phyloP scores from a whole-genome alignment of 2,329 filamentous ascomycete species.

The Diaporthe helianthi region DNA sequence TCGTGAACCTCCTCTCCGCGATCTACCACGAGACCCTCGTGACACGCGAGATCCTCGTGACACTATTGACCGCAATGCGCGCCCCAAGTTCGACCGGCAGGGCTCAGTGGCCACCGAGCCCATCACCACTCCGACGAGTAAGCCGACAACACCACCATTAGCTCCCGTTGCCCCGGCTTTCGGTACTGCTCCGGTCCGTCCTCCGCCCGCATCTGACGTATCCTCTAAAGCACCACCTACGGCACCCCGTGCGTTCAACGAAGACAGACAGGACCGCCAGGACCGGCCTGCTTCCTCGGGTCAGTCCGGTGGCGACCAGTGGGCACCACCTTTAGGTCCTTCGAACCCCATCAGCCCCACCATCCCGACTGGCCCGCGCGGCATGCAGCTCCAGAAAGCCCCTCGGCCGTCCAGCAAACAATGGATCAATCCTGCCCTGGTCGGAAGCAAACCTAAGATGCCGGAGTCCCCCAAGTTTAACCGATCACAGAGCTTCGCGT shows the following conservation, averaged over 20 bases:
- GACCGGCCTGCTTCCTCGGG: constrained; percentile 57
- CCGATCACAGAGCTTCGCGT: constrained; percentile 57
- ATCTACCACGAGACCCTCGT: constrained; percentile 53
- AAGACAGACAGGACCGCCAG: constrained; percentile 60
- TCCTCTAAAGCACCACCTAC: constrained; percentile 57
- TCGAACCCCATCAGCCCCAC: constrained; percentile 55
- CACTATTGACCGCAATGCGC: constrained; percentile 50
- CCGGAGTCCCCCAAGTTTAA: constrained; percentile 61
- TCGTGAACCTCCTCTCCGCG: constrained; percentile 54
- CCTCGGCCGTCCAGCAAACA: constrained; percentile 63
- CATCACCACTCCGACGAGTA: constrained; percentile 46
- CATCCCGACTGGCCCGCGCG: constrained; percentile 62
- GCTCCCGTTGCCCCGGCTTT: constrained; percentile 66
- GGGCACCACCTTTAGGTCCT: constrained; percentile 49
- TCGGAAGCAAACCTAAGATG: constrained; percentile 47
- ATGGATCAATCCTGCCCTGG: constrained; percentile 62
- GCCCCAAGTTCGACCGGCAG: constrained; percentile 59
- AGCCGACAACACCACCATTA: constrained; percentile 63
- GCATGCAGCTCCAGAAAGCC: constrained; percentile 52
- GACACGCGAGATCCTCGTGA: constrained; percentile 56
- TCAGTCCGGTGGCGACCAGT: constrained; percentile 47
- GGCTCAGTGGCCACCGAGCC: constrained; percentile 55
- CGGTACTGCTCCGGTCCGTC: constrained; percentile 60
- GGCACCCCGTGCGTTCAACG: constrained; percentile 57
- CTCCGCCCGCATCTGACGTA: constrained; percentile 40